These are phyloP conservation scores for Cyphellophora europaea DNA, from an alignment of 2,329 filamentous ascomycete species.

Conservation along the genomic window DNA sequence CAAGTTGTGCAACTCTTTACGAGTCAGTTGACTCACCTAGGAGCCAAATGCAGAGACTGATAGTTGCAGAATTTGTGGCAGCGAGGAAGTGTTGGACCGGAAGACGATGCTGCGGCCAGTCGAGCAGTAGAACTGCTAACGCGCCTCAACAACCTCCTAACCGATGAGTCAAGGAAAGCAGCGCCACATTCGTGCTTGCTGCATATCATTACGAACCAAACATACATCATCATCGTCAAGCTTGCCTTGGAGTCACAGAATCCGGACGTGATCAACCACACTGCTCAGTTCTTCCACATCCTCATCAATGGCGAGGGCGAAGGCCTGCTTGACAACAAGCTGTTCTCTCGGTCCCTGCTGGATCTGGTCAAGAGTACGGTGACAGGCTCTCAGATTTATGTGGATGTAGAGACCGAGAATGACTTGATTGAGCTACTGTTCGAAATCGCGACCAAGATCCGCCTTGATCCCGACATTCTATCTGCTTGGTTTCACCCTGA, in stretches of 20 bases:
- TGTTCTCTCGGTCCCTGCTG: slow-evolving; percentile 80
- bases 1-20: slow-evolving; percentile 49
- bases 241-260: slow-evolving; percentile 79
- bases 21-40: slow-evolving; percentile 28
- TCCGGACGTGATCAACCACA: slow-evolving; percentile 75
- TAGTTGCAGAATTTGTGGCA: slow-evolving; percentile 49
- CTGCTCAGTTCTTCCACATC: slow-evolving; percentile 78
- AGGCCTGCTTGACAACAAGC: slow-evolving; percentile 76
- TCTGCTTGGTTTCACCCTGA: slow-evolving; percentile 80
- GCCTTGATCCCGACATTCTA: slow-evolving; percentile 76
- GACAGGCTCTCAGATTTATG: slow-evolving; percentile 54
- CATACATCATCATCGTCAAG: slow-evolving; percentile 82
- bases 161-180: slow-evolving; percentile 80
- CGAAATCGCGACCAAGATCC: slow-evolving; percentile 92
- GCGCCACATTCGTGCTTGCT: slow-evolving; percentile 85
- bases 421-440: slow-evolving; percentile 89
- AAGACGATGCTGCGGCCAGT: slow-evolving; percentile 41
- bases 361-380: slow-evolving; percentile 61
- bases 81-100: slow-evolving; percentile 40
- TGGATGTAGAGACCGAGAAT: slow-evolving; percentile 73
- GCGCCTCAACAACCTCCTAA: slow-evolving; percentile 58
- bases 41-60: slow-evolving; percentile 3
- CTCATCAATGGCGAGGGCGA: slow-evolving; percentile 96
- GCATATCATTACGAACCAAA: slow-evolving; percentile 75
- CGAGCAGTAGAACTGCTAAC: slow-evolving; percentile 45